Evolutionary conservation across 2,329 filamentous ascomycete species (phyloP), one percentile per base, ranked within the genome.

Genomic region (Aspergillus latus): DNA sequence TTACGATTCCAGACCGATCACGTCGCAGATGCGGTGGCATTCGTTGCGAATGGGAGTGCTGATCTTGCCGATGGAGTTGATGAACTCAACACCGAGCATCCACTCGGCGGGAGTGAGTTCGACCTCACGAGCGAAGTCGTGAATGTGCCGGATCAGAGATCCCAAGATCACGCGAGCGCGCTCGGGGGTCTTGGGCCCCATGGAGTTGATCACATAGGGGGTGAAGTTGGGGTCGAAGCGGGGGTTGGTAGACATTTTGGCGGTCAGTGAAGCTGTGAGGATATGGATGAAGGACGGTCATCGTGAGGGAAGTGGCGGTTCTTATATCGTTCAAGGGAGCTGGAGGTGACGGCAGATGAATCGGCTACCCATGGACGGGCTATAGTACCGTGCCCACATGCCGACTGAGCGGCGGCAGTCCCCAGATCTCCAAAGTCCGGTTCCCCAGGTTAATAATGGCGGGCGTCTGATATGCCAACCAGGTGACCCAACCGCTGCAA

Each of bases 81-180:
- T 76, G 70, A 88, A 91, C 66, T 88, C 81, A 53, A 92, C 87
- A 52, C 88, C 89, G 6, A 84, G 74, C 74, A 90, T 83, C 88
- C 88, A 92, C 75, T 92, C 89, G 53, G 89, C 88, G 32, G 84
- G 80, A 15, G 85, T 90, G 50, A 92, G 83, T 75, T 92, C 88
- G 62, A 89, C 84, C 68, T 92, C 89, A 56, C 89, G 85, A 55
- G 85, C 83, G 72, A 92, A 92, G 75, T 91, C 88, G 77, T 92
- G 89, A 57, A 92, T 79, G 76, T 92, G 88, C 48, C 76, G 79
- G 73, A 91, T 86, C 64, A 91, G 74, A 29, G 82, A 79, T 59
- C 78, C 73, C 66, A 92, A 77, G 65, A 92, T 79, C 62, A 84
- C 77, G 57, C 86, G 82, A 66, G 85, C 82, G 58, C 89, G 81